These are phyloP conservation scores for Mycena filopes DNA, from an alignment of 768 basidiomycete genomes.

Conservation along the genomic window DNA sequence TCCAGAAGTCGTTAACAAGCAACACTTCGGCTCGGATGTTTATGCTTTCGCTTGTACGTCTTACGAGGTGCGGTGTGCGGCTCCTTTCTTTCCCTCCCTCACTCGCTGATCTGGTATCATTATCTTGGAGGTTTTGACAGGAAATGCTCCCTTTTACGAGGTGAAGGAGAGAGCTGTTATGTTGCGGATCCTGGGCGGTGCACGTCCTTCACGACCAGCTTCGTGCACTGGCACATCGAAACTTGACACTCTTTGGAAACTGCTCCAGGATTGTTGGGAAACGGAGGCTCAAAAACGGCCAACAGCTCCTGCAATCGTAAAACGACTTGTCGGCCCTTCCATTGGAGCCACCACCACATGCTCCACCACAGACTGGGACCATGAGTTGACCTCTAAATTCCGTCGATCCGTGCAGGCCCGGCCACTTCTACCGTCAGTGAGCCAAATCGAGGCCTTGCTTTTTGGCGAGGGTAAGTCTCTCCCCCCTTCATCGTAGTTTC, in stretches of 20 bases:
- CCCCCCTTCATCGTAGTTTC: too few relatives aligned
- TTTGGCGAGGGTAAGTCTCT: conserved; percentile 10
- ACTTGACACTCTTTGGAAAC: background rate
- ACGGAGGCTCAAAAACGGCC: background rate
- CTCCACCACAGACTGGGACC: conserved; percentile 6
- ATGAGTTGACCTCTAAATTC: conserved; percentile 14
- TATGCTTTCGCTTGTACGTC: conserved; percentile 41
- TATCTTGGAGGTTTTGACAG: background rate
- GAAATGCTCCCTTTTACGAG: background rate
- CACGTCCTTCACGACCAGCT: background rate
- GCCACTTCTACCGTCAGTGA: background rate
- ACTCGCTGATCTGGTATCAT: background rate
- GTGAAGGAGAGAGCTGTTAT: background rate
- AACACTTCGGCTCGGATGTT: background rate
- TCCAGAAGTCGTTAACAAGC: background rate
- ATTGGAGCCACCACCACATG: conserved; percentile 12
- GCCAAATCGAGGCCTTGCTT: background rate
- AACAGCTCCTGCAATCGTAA: background rate
- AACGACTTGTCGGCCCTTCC: background rate
- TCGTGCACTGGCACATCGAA: background rate
- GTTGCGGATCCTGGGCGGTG: background rate
- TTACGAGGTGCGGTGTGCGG: conserved; percentile 39
- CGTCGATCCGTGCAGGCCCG: background rate
- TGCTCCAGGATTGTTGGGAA: background rate
- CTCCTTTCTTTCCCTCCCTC: background rate